Conservation (phyloP, 2,329 filamentous ascomycete species). For the Venturia carpophila region DNA sequence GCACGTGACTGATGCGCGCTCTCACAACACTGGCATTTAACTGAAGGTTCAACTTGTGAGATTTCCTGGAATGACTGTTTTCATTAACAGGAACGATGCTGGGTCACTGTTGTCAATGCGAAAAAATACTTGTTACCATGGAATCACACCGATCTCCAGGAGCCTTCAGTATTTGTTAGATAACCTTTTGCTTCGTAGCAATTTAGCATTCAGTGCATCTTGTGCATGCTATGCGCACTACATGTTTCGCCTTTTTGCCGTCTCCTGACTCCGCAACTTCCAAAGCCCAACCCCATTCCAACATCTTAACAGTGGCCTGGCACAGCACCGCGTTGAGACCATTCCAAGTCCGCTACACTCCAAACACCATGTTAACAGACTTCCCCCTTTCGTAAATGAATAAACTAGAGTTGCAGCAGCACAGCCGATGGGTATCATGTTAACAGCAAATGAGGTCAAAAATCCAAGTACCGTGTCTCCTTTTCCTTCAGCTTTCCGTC, state of each 20-base stretch:
- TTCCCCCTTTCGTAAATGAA: neutral
- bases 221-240: neutral
- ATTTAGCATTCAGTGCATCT: neutral
- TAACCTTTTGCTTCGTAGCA: neutral
- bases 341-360: neutral
- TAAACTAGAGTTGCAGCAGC: neutral
- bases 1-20: neutral
- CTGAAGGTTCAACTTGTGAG: neutral
- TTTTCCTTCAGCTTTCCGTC: slow-evolving; percentile 7
- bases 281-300: neutral
- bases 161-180: neutral
- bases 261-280: neutral
- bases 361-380: neutral
- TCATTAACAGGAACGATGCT: neutral
- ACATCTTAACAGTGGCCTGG: neutral
- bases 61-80: neutral
- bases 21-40: neutral
- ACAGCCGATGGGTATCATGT: slow-evolving; percentile 10
- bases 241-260: no score
- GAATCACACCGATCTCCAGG: neutral
- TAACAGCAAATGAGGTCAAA: slow-evolving; percentile 10
- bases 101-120: neutral
- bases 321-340: neutral
- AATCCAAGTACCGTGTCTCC: neutral
- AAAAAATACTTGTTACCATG: neutral